Conservation (phyloP, 2,329 filamentous ascomycete genomes). For the Simplicillium sp. region DNA sequence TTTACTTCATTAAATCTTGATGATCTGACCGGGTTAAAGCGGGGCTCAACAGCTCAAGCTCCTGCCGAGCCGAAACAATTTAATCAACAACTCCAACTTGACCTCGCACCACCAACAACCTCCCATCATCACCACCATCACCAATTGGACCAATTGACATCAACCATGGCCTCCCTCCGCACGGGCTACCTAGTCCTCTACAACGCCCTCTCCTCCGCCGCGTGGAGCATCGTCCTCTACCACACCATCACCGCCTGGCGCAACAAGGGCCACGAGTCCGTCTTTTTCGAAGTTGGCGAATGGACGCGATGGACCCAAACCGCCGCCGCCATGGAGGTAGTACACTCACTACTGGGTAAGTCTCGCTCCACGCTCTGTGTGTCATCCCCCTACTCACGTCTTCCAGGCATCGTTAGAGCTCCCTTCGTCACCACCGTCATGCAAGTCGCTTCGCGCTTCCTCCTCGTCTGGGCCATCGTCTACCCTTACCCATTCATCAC, state of each 20-base stretch:
- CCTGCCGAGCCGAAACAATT: no score
- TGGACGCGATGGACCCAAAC: constrained; percentile 78
- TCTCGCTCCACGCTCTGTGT: no score
- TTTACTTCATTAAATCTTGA: no score
- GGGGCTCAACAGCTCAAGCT: no score
- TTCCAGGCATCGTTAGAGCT: constrained; percentile 69
- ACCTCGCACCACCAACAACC: not conserved
- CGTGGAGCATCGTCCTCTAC: constrained; percentile 71
- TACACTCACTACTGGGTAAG: constrained; percentile 70
- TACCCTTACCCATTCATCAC: constrained; percentile 62
- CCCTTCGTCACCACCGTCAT: constrained; percentile 77
- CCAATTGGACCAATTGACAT: not conserved
- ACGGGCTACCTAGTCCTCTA: constrained; percentile 72
- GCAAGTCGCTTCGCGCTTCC: constrained; percentile 80
- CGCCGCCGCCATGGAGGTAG: constrained; percentile 69
- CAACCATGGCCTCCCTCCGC: constrained; percentile 10
- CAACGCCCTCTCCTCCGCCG: constrained; percentile 66
- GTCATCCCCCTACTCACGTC: not conserved
- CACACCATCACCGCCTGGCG: constrained; percentile 50
- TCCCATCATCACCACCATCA: not conserved
- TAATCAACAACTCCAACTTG: no score
- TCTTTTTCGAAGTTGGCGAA: constrained; percentile 52
- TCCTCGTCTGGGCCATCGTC: constrained; percentile 83
- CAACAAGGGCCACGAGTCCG: constrained; percentile 43
- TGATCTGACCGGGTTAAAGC: no score